Conservation (phyloP, 129 eudicot species). For the Centrapalus pauciflorus region DNA sequence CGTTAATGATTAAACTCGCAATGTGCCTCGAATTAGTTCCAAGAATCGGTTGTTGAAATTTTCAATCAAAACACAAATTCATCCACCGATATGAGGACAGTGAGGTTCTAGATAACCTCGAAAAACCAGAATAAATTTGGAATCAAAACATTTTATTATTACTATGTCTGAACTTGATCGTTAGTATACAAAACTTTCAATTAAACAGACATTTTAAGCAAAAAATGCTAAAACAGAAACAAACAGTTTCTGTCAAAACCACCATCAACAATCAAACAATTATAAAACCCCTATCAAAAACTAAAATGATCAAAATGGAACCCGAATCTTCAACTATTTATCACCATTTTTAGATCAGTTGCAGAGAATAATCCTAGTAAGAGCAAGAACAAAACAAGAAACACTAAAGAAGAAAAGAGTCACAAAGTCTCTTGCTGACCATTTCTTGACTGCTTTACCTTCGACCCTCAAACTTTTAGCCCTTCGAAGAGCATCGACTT, state of each 20-base stretch:
- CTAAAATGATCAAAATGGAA: not conserved
- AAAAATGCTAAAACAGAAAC: constrained; percentile 19
- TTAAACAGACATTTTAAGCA: not conserved
- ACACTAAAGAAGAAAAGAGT: constrained; percentile 64
- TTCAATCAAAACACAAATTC: too few species aligned
- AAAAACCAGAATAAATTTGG: not conserved
- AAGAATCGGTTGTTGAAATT: too few species aligned
- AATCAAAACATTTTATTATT: constrained; percentile 9
- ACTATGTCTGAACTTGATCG: not conserved
- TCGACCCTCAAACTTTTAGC: constrained; percentile 86
- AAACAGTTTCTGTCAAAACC: constrained; percentile 24
- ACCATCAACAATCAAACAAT: not conserved
- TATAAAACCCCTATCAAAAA: not conserved
- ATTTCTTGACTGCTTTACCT: constrained; percentile 50
- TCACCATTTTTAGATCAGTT: constrained; percentile 24
- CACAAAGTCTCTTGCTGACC: constrained; percentile 78
- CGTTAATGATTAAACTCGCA: too few species aligned
- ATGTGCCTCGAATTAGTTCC: too few species aligned
- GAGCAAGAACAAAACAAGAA: constrained; percentile 62
- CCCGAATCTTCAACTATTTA: too few species aligned
- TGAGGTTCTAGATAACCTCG: too few species aligned
- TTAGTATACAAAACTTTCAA: constrained; percentile 11
- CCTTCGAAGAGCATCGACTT: constrained; percentile 78
- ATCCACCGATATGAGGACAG: too few species aligned
- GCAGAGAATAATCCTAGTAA: constrained; percentile 71